Conservation (phyloP, 345 rosid species). For the Chamaenerion angustifolium region DNA sequence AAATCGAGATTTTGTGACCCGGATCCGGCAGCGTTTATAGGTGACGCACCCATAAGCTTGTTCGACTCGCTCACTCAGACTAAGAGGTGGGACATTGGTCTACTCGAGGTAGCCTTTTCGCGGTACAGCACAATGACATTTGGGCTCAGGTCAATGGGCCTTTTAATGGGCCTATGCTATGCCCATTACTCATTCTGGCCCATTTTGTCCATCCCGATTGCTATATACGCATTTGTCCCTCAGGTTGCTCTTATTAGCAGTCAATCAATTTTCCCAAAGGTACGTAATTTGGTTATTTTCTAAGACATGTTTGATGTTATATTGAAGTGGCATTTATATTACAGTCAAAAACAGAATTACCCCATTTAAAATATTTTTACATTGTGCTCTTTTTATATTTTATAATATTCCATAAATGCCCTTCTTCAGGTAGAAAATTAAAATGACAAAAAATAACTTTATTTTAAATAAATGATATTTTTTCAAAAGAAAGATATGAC, state of each 20-base stretch:
- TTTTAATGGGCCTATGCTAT: conserved; percentile 22
- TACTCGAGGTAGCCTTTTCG: conserved; percentile 29
- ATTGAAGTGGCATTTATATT: no score
- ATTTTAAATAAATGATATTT: no score
- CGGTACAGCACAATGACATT: conserved; percentile 28
- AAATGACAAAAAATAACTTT: no score
- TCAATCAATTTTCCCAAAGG: conserved; percentile 13
- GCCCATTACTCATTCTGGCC: conserved; percentile 36
- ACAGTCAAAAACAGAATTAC: no score
- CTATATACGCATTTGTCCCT: conserved; percentile 43
- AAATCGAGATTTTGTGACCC: conserved; percentile 29
- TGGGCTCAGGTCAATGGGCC: conserved; percentile 31
- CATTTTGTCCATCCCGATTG: conserved; percentile 30
- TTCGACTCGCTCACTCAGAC: conserved; percentile 22
- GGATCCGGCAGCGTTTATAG: background rate
- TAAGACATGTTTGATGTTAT: no score
- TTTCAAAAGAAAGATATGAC: no score
- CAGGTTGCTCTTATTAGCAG: conserved; percentile 41
- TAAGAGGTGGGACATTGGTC: conserved; percentile 66
- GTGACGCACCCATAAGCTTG: background rate
- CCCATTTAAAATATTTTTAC: no score
- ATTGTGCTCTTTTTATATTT: no score
- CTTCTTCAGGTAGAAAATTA: no score
- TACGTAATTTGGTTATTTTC: no score
- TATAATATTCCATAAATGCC: no score